Base-by-base conservation (phyloP, 2,329 filamentous ascomycete genomes). In the Mycosphaerella sp. region DNA sequence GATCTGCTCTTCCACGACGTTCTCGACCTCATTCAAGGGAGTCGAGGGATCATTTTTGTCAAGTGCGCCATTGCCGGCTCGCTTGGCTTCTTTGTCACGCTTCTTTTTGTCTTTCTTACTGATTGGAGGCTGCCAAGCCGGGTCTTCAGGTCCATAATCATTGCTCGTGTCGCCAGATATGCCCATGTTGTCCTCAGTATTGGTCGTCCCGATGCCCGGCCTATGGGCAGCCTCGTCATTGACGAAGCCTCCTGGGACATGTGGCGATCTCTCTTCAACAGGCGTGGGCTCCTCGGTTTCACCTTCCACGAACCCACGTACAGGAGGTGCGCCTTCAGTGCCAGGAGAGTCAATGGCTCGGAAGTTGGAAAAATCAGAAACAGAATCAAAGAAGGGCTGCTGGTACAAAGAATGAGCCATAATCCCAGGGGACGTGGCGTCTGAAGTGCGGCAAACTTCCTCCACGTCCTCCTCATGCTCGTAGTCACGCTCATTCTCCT, bases 211-310 rank as follows among this genome's bases (percentile, higher is more conserved):
- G 3, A 32, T 32, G 12, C 41, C 17, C 12, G 55, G 47, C 30
- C 48, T 28, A 39, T 58, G 52, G 21, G 50, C 54, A 32, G 53
- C 47, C 30, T 52, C 36, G 7, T 61, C 71, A 37, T 73, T 66
- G 17, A 64, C 64, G 54, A 86, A 89, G 8, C 77, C 71, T 16
- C 84, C 85, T 18, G 84, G 82, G 66, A 85, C 79, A 50, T 79
- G 75, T 39, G 74, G 64, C 16, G 63, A 60, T 44, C 71, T 70
- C n/a, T 75, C 72, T 54, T 71, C 74, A 9, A 69, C 56, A 7
- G 79, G 78, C 60, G 84, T 82, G 3, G 81, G 78, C 3, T 83
- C 82, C 14, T 73, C 71, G 1, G 70, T 59, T 34, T 75, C 72
- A 12, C 75, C 73, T 61, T 64, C 66, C 13, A 73, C 65, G 55